These are phyloP conservation scores for Gossypium herbaceum DNA, from an alignment of 345 rosid species.

Conservation along the genomic window DNA sequence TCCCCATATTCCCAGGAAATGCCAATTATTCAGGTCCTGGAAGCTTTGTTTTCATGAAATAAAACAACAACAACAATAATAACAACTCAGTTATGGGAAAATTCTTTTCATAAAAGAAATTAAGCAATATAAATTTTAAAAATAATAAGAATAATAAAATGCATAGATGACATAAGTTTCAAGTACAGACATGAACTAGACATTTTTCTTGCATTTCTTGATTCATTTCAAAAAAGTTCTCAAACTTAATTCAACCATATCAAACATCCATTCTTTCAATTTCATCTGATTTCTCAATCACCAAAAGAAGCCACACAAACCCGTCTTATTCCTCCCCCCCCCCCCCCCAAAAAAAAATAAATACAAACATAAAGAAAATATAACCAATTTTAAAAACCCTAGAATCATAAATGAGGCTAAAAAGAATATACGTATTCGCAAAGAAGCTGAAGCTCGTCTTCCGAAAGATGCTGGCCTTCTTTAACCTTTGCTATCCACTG, in stretches of 20 bases:
- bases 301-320: conserved; percentile 14
- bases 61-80: not conserved
- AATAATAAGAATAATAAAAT: not conserved
- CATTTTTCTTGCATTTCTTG: not conserved
- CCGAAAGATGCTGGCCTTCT: conserved; percentile 89
- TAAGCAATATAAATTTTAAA: not conserved
- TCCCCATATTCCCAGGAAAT: not conserved
- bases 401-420: not conserved
- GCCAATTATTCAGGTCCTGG: not conserved
- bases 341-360: not conserved
- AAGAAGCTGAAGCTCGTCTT: conserved; percentile 96
- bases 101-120: not conserved
- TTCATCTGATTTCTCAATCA: not conserved
- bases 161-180: not conserved
- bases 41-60: not conserved
- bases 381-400: not conserved
- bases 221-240: not conserved
- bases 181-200: not conserved
- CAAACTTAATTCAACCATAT: not conserved
- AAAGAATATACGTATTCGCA: conserved; percentile 76
- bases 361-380: not conserved
- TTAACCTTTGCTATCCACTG: conserved; percentile 96
- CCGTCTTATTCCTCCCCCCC: not conserved
- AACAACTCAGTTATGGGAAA: not conserved
- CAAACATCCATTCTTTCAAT: not conserved